Evolutionary conservation across 2,329 filamentous ascomycete species (phyloP).

Genomic region (Xylaria sp.): DNA sequence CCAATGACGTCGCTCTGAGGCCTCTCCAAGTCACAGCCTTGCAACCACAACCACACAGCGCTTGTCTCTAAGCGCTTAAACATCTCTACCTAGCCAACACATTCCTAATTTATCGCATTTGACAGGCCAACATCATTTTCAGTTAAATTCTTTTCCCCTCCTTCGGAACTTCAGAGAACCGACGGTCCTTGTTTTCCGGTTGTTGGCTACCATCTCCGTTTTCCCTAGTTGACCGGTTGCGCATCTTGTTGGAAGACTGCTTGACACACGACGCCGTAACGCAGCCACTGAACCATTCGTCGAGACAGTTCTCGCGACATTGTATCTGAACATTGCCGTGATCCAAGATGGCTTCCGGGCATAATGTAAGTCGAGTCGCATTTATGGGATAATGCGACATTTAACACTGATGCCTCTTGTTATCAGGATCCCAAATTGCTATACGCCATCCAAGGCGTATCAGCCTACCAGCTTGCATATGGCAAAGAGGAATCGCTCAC

Average conservation of each 20-base stretch:
- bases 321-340: not conserved
- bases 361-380: constrained; percentile 42
- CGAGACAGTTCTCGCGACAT: not conserved
- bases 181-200: not conserved
- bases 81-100: constrained; percentile 9
- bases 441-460: constrained; percentile 80
- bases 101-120: constrained; percentile 13
- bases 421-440: constrained; percentile 65
- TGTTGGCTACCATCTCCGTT: not conserved
- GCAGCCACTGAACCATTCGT: constrained; percentile 2
- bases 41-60: constrained; percentile 23
- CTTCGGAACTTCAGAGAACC: constrained; percentile 10
- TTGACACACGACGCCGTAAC: constrained; percentile 10
- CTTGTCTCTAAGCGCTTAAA: constrained; percentile 27
- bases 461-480: constrained; percentile 87
- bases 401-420: constrained; percentile 1
- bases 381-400: constrained; percentile 4
- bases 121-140: constrained; percentile 2
- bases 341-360: constrained; percentile 47
- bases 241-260: constrained; percentile 3
- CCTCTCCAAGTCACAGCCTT: constrained; percentile 30
- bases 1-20: constrained; percentile 38
- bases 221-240: not conserved
- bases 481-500: constrained; percentile 84
- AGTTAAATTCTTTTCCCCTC: constrained; percentile 1